Percentiles rank a stretch among this genome's conserved stretches.
These are phyloP conservation scores for Flaveria bidentis DNA, from an alignment of 129 eudicot genomes.

Conservation along the genomic window DNA sequence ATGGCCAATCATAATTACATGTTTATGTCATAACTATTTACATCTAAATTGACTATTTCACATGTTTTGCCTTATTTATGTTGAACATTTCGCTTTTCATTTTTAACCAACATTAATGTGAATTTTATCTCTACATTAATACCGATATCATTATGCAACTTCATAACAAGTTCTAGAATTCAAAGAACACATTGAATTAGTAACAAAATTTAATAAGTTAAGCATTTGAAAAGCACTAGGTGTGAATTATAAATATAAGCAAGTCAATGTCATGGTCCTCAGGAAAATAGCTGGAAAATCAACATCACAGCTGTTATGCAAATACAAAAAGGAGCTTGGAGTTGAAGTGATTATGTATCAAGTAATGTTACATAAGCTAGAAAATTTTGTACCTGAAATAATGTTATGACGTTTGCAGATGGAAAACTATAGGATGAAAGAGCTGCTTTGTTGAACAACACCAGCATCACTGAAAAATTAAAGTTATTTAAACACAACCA, in stretches of 20 bases:
- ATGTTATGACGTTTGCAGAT: slow-evolving; percentile 74
- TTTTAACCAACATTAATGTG: slow-evolving; percentile 1
- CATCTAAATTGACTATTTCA: neutral
- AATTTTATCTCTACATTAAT: neutral
- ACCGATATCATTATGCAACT: neutral
- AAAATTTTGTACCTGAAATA: slow-evolving; percentile 54
- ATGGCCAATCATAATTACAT: neutral
- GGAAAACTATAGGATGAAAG: slow-evolving; percentile 82
- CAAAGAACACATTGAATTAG: neutral
- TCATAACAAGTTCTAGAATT: neutral
- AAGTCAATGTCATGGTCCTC: neutral
- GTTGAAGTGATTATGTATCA: neutral
- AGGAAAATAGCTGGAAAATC: neutral
- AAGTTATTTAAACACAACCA: neutral
- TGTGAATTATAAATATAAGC: neutral
- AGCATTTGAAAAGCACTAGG: neutral
- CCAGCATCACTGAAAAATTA: slow-evolving; percentile 59
- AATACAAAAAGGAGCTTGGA: neutral
- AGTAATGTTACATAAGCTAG: neutral
- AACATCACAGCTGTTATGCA: slow-evolving; percentile 14
- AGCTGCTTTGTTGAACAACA: slow-evolving; percentile 83
- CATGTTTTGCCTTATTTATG: neutral
- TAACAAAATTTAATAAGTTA: neutral
- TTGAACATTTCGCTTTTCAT: neutral
- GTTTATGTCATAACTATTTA: neutral